Conservation (phyloP, 2,329 filamentous ascomycete species). For the Capronia coronata region DNA sequence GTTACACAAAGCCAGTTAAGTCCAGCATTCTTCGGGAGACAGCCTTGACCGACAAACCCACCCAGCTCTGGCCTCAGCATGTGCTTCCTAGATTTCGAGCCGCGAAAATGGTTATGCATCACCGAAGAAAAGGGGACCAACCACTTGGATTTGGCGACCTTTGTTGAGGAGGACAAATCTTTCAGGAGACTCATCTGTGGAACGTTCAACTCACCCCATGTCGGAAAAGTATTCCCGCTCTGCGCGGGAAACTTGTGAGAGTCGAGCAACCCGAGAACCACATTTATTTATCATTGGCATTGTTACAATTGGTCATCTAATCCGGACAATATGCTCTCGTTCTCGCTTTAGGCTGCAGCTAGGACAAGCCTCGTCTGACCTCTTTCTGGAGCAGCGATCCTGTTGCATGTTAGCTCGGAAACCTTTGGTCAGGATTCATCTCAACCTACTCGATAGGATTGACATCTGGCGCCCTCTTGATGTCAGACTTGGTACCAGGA, state of each 20-base stretch:
- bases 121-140: neutral
- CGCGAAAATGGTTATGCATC: neutral
- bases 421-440: neutral
- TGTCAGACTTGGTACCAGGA: constrained; percentile 67
- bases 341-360: constrained; percentile 14
- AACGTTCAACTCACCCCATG: neutral
- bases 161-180: neutral
- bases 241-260: no score
- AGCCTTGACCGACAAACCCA: neutral
- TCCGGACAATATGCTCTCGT: neutral
- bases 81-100: neutral
- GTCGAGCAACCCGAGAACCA: no score
- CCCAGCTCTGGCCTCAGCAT: neutral
- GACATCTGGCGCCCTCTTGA: constrained; percentile 41
- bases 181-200: no score
- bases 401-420: constrained; percentile 23
- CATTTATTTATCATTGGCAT: neutral
- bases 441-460: constrained; percentile 39
- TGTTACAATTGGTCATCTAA: neutral
- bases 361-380: constrained; percentile 39
- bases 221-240: no score
- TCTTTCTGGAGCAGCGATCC: constrained; percentile 41
- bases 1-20: constrained; percentile 8
- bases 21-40: constrained; percentile 1
- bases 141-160: neutral